Evolutionary conservation across 768 basidiomycete species (phyloP), one percentile per base, ranked within the genome.

Genomic region (Cystobasidium ongulense): DNA sequence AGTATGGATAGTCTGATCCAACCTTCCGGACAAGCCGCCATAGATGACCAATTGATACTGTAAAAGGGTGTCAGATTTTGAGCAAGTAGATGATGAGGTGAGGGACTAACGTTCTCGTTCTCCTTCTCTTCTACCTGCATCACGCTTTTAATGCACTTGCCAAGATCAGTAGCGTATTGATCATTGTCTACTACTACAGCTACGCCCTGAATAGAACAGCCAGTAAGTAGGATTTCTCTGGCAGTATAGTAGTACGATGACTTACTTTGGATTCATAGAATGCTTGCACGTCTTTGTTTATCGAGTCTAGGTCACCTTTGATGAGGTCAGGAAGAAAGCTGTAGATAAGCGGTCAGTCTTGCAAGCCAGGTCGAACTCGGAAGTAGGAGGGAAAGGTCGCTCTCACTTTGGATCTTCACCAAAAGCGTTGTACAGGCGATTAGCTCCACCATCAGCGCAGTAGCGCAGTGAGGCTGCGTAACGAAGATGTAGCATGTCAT

Each of bases 1-100:
- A 0, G 91, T 89, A 78, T 96, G 93, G 2, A 94, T 84, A 0
- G 93, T 96, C 78, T 99, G 96, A 81, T 99, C 96, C 1, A 99
- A 83, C 31, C 96, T 87, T 0, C 96, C 96, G 3, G 90, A 85
- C 1, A 99, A 83, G 0, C 96, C 94, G 4, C 96, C 94, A 0
- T 95, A 85, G 36, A 99, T 81, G 59, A 97, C 81, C 27, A 90
- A 84, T 62, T 89, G 87, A 76, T 87, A 86, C 84, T 87, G 82
- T 5, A 43, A 23, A 79, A 81, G 46, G 21, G 62, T 38, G 21
- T 63, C 11, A 41, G 63, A 27, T n/a, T 35, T 72, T 36, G 53
- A 35, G 38, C 53, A 1, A 21, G 33, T 61, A 15, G 13, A n/a
- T 36, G 11, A 39, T 17, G 23, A 10, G n/a, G 13, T 46, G n/a